Evolutionary conservation across 352 stramenopile species (phyloP).

Genomic region (Pythium aquatile): DNA sequence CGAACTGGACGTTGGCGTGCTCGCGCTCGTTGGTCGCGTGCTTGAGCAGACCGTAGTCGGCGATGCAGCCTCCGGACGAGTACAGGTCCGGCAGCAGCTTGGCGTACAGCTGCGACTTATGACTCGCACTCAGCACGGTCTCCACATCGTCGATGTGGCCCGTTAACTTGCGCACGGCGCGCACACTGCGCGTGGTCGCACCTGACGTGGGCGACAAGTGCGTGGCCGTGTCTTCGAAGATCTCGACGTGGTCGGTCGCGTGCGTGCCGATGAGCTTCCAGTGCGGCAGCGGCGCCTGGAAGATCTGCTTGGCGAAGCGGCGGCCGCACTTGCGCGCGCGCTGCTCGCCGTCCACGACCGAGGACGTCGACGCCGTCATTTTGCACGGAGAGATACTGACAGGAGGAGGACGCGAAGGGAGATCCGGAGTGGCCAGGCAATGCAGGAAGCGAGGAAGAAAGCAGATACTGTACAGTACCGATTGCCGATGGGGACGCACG

Average conservation of each 20-base stretch:
- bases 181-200: conserved; percentile 39
- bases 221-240: conserved; percentile 46
- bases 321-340: conserved; percentile 53
- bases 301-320: conserved; percentile 65
- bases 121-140: conserved; percentile 41
- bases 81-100: conserved; percentile 45
- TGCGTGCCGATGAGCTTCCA: conserved; percentile 64
- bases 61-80: conserved; percentile 38
- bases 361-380: conserved; percentile 2
- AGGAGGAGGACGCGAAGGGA: not conserved
- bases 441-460: not conserved
- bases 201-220: not conserved
- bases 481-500: not conserved
- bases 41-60: conserved; percentile 47
- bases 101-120: conserved; percentile 36
- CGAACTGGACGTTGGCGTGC: conserved; percentile 55
- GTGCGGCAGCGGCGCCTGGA: conserved; percentile 44
- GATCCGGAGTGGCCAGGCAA: not conserved
- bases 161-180: conserved; percentile 49
- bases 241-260: conserved; percentile 50
- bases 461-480: not conserved
- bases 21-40: conserved; percentile 67
- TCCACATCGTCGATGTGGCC: conserved; percentile 56
- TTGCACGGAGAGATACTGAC: too few relatives aligned
- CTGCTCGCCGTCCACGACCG: conserved; percentile 46